Conservation (phyloP, 2,329 filamentous ascomycete species). For the Monilinia fructicola region DNA sequence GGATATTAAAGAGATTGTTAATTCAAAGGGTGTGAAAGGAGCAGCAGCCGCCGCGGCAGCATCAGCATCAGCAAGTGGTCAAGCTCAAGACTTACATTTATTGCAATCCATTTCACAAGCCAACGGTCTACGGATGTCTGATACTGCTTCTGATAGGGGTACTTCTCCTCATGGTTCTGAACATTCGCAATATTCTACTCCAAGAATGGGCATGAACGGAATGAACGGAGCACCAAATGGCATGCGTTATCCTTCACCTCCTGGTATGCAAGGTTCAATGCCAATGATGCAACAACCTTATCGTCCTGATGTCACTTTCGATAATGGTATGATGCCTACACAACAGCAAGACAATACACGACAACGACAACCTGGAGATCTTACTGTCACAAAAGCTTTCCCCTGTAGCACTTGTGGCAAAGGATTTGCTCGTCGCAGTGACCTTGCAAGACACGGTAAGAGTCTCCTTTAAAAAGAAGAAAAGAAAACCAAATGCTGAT, state of each 20-base stretch:
- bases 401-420: slow-evolving; percentile 88
- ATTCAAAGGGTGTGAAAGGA: slow-evolving; percentile 40
- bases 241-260: slow-evolving; percentile 42
- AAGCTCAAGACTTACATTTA: slow-evolving; percentile 40
- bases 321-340: slow-evolving; percentile 35
- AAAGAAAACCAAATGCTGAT: slow-evolving; percentile 21
- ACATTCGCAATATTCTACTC: slow-evolving; percentile 40
- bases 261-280: slow-evolving; percentile 40
- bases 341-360: slow-evolving; percentile 34
- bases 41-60: slow-evolving; percentile 36
- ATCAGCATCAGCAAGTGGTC: slow-evolving; percentile 36
- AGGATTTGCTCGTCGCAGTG: slow-evolving; percentile 88
- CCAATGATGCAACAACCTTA: slow-evolving; percentile 42
- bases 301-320: slow-evolving; percentile 35
- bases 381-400: slow-evolving; percentile 63
- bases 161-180: slow-evolving; percentile 42
- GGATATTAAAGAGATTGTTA: slow-evolving; percentile 43
- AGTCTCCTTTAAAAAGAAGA: slow-evolving; percentile 26
- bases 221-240: slow-evolving; percentile 37
- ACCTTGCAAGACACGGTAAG: slow-evolving; percentile 91
- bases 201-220: slow-evolving; percentile 37
- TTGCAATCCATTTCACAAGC: slow-evolving; percentile 41
- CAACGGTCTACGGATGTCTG: slow-evolving; percentile 39
- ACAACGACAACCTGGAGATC: slow-evolving; percentile 29
- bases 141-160: slow-evolving; percentile 40